Evolutionary conservation across 192 early-diverging fungal genomes (phyloP).

Genomic region (Backusella tuberculispora): DNA sequence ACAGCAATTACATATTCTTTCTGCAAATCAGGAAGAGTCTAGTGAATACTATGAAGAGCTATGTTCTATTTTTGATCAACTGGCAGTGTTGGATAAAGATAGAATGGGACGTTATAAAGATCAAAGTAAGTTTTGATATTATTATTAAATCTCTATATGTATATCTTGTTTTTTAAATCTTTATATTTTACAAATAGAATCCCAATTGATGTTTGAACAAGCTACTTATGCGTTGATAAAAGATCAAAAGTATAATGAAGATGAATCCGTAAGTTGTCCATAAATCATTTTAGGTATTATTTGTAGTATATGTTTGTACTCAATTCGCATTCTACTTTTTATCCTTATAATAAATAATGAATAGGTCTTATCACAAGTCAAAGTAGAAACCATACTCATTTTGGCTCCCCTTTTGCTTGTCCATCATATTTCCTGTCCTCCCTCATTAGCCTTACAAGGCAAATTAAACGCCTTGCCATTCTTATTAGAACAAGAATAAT

Average conservation of each 20-base stretch:
- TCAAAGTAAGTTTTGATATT: constrained; percentile 45
- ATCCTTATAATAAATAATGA: too few relatives aligned
- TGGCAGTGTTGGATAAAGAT: constrained; percentile 58
- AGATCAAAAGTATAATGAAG: constrained; percentile 3
- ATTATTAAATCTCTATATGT: neutral
- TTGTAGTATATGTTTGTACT: too few relatives aligned
- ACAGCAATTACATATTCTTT: constrained; percentile 43
- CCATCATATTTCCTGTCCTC: neutral
- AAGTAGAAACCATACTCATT: neutral
- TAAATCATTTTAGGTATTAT: neutral
- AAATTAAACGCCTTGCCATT: neutral
- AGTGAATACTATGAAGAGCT: constrained; percentile 35
- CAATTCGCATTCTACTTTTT: too few relatives aligned
- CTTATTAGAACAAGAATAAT: neutral
- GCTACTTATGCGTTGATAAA: neutral
- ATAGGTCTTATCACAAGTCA: neutral
- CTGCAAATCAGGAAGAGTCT: constrained; percentile 20
- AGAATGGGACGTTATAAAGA: constrained; percentile 62
- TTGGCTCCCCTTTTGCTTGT: neutral
- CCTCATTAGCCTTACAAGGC: neutral
- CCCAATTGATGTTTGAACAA: neutral
- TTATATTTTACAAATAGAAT: neutral
- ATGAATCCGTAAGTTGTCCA: neutral
- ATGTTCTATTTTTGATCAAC: constrained; percentile 49
- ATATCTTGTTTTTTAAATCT: neutral